Evolutionary conservation across 176 grass and related monocot species (phyloP), one percentile per base, ranked within the genome.

Genomic region (Aechmea fasciata): DNA sequence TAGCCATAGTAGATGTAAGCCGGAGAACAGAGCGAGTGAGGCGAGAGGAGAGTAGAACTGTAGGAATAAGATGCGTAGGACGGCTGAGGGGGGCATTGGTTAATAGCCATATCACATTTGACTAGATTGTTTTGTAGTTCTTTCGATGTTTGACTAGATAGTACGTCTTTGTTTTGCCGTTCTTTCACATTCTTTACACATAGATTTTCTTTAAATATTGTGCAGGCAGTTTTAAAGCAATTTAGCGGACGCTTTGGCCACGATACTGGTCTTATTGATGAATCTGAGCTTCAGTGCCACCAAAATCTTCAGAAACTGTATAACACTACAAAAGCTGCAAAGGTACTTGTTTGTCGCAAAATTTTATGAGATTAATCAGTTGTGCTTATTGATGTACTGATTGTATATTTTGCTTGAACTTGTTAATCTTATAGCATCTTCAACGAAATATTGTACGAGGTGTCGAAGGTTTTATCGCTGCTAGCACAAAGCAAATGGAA

Each of bases 401-500:
- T 51, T 63, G 62, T 68, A 71, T 57, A 26, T 59, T 71, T 11
- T 75, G 26, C n/a, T 9, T 67, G 59, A 57, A 65, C 47, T 82
- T 11, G 67, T 68, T 70, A 50, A 26, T 73, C 64, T 48, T 81
- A 48, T 81, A 99, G 94, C 87, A 88, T 77, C 86, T 99, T 68
- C 94, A 99, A 61, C 79, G 94, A 66, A 85, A 70, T 68, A 93
- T 99, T 72, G 70, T 83, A 15, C 80, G 90, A 10, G 94, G 94
- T 1, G 57, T 99, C 9, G 89, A 99, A 73, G 79, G 84, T 63
- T 90, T 92, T 68, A 81, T 90, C 79, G 84, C 87, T 59, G 80
- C 93, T 48, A 93, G 89, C 85, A 90, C 82, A 69, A 99, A 93
- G 75, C 94, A 99, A 84, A 90, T 93, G 84, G 87, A 99, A 70